A percentile compares a stretch with the other conserved stretches of the same genome.
These are phyloP conservation scores for Leccinum disarticulatum DNA, from an alignment of 768 basidiomycete species.

Conservation along the genomic window DNA sequence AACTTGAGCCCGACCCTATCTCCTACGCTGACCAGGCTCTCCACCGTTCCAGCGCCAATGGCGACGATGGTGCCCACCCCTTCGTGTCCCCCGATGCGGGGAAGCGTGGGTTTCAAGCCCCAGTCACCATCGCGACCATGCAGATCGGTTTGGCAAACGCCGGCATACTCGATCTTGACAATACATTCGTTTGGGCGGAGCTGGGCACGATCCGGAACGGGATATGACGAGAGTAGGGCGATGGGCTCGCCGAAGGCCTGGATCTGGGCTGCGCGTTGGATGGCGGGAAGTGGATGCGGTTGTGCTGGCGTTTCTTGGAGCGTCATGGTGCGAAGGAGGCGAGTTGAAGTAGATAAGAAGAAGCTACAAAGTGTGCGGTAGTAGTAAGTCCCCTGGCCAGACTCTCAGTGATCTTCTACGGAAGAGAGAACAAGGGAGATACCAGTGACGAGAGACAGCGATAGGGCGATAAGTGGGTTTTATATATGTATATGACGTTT, in stretches of 20 bases:
- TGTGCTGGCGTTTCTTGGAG: not conserved
- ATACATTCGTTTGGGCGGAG: slow-evolving; percentile 32
- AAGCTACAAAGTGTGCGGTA: no score
- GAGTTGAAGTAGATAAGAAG: no score
- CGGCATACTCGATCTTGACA: slow-evolving; percentile 42
- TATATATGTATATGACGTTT: no score
- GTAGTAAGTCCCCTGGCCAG: no score
- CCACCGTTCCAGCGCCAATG: slow-evolving; percentile 36
- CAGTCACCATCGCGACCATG: slow-evolving; percentile 43
- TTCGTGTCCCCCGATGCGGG: slow-evolving; percentile 44
- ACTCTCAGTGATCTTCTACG: no score
- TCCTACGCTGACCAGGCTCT: slow-evolving; percentile 35
- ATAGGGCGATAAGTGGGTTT: no score
- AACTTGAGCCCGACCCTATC: slow-evolving; percentile 47
- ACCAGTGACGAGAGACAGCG: no score
- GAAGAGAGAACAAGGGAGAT: no score
- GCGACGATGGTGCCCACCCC: slow-evolving; percentile 48
- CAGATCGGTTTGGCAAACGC: slow-evolving; percentile 46
- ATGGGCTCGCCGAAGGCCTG: slow-evolving; percentile 15
- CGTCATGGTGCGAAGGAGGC: not conserved
- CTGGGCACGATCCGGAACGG: slow-evolving; percentile 14
- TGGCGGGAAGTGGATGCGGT: slow-evolving; percentile 10
- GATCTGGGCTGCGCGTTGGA: slow-evolving; percentile 30
- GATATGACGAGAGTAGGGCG: slow-evolving; percentile 14
- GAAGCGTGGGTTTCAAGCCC: slow-evolving; percentile 26